Conservation (phyloP, 2,329 filamentous ascomycete species). For the Sclerotinia spermophila region DNA sequence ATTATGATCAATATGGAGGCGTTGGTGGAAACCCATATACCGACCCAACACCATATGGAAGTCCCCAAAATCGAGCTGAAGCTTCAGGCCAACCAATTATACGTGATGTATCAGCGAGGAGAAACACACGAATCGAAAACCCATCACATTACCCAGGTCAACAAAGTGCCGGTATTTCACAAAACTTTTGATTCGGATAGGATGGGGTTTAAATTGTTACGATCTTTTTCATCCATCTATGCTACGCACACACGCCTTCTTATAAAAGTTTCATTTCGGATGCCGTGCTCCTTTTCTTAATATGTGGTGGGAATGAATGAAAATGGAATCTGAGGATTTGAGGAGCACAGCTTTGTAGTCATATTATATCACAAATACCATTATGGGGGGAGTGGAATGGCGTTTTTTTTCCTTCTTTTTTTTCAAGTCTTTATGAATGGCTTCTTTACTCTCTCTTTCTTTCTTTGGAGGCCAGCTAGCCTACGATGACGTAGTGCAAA, state of each 20-base stretch:
- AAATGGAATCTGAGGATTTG: slow-evolving; percentile 17
- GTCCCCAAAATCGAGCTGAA: slow-evolving; percentile 42
- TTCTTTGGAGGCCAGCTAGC: slow-evolving; percentile 1
- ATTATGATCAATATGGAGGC: slow-evolving; percentile 52
- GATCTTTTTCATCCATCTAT: slow-evolving; percentile 12
- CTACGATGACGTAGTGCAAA: not conserved
- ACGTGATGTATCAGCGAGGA: slow-evolving; percentile 83
- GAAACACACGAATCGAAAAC: slow-evolving; percentile 94
- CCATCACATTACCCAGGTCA: slow-evolving; percentile 77
- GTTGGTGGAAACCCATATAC: slow-evolving; percentile 51
- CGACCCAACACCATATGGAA: slow-evolving; percentile 41
- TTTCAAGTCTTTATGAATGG: not conserved
- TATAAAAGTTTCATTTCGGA: slow-evolving; percentile 25
- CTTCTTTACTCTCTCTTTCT: not conserved
- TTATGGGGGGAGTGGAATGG: slow-evolving; percentile 26
- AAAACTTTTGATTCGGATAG: slow-evolving; percentile 71
- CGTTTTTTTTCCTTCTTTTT: slow-evolving; percentile 12
- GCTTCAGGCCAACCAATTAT: slow-evolving; percentile 71
- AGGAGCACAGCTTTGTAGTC: slow-evolving; percentile 26
- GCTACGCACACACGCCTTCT: slow-evolving; percentile 1
- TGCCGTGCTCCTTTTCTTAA: slow-evolving; percentile 14
- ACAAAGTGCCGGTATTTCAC: slow-evolving; percentile 90
- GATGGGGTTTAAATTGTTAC: not conserved
- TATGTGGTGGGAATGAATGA: slow-evolving; percentile 14
- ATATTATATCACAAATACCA: slow-evolving; percentile 31